phyloP scores from a whole-genome alignment of 164 flowering plant species.

The Stephania cephalantha region DNA sequence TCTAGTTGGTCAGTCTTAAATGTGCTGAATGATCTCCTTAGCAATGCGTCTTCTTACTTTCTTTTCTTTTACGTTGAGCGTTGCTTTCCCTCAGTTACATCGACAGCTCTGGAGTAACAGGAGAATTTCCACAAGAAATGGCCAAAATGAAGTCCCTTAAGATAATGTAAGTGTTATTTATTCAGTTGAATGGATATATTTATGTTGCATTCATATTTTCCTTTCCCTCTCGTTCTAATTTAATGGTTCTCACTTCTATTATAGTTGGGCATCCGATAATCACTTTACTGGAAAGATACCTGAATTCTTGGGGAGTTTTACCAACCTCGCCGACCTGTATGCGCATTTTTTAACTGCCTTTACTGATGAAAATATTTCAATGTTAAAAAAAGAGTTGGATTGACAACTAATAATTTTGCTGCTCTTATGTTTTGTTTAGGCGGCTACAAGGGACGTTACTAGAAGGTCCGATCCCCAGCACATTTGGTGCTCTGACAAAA shows the following conservation, averaged over 20 bases:
- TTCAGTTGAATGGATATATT: background rate
- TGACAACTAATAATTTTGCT: background rate
- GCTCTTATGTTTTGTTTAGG: constrained; percentile 19
- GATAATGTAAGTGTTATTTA: constrained; percentile 26
- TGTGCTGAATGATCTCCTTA: background rate
- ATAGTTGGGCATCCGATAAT: constrained; percentile 58
- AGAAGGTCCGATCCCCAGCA: constrained; percentile 47
- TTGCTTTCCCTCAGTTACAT: constrained; percentile 32
- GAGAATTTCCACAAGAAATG: constrained; percentile 41
- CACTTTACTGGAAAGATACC: constrained; percentile 45
- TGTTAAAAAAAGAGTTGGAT: background rate
- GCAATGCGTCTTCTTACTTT: background rate
- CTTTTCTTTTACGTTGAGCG: background rate
- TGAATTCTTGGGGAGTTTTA: constrained; percentile 34
- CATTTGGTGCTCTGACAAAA: constrained; percentile 36
- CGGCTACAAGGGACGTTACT: constrained; percentile 39
- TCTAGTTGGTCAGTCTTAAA: background rate
- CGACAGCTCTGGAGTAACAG: constrained; percentile 48
- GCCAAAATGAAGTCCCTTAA: constrained; percentile 39
- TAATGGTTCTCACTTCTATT: constrained; percentile 1
- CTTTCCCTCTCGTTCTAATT: background rate
- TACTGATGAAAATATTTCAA: background rate
- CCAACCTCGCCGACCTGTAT: constrained; percentile 36
- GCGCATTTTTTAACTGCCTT: constrained; percentile 4
- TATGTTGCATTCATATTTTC: background rate